These are phyloP conservation scores for Vinca minor DNA, from an alignment of 257 asterid species.

Conservation along the genomic window DNA sequence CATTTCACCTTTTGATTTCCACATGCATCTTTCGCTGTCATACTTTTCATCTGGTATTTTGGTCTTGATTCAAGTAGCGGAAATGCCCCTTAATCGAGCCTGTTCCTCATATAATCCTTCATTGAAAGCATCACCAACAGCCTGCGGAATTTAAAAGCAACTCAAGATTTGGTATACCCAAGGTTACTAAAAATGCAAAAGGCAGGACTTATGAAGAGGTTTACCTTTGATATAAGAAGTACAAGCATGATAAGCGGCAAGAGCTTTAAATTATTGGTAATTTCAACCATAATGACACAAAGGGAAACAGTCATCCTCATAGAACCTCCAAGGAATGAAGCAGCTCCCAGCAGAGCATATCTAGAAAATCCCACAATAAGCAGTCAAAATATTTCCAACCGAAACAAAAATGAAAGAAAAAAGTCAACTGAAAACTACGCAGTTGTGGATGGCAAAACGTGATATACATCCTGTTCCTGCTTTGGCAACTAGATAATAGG, in stretches of 20 bases:
- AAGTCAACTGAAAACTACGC: background rate
- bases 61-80: slow-evolving; percentile 96
- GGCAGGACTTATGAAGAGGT: background rate
- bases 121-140: slow-evolving; percentile 98
- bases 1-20: slow-evolving; percentile 66
- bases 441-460: background rate
- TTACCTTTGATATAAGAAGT: slow-evolving; percentile 93
- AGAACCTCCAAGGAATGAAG: slow-evolving; percentile 98
- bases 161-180: slow-evolving; percentile 4
- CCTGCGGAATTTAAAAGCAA: slow-evolving; percentile 36
- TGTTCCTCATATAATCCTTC: slow-evolving; percentile 98
- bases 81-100: slow-evolving; percentile 77
- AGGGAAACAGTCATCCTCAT: slow-evolving; percentile 99
- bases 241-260: slow-evolving; percentile 97
- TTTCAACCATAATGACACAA: slow-evolving; percentile 97
- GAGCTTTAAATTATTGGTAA: slow-evolving; percentile 82
- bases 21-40: slow-evolving; percentile 89
- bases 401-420: background rate
- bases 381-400: background rate
- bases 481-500: background rate
- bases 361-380: slow-evolving; percentile 33
- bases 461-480: too few relatives aligned
- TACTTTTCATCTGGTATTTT: slow-evolving; percentile 87
- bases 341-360: slow-evolving; percentile 97
- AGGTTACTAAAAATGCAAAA: background rate